Evolutionary conservation across 116 monocot species (phyloP).

Genomic region (Phalaenopsis hybrid): DNA sequence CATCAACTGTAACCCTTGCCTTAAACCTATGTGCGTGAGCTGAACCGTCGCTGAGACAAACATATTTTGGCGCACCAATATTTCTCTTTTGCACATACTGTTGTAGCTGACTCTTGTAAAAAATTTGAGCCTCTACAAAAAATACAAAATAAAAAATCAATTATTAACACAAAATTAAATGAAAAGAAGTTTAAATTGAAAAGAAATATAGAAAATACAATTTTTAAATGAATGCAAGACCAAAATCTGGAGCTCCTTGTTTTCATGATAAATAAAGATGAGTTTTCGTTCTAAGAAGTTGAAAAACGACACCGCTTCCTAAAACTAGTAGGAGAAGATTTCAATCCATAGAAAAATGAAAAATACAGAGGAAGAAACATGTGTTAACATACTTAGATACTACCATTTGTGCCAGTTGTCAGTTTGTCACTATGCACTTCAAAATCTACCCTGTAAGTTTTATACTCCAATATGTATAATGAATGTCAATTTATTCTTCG

Average conservation of each 20-base stretch:
- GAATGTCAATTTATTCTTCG: neutral
- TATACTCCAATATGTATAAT: neutral
- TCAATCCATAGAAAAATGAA: neutral
- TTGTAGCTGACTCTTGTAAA: constrained; percentile 49
- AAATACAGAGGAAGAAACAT: neutral
- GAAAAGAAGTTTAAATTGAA: neutral
- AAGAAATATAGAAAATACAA: neutral
- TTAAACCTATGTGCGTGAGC: constrained; percentile 33
- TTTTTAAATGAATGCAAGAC: neutral
- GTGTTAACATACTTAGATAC: neutral
- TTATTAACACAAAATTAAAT: neutral
- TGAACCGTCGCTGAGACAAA: constrained; percentile 21
- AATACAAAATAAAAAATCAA: neutral
- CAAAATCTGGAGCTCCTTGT: neutral
- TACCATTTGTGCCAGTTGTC: neutral
- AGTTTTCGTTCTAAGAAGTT: neutral
- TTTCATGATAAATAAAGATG: neutral
- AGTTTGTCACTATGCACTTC: neutral
- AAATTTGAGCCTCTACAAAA: constrained; percentile 27
- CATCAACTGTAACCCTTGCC: constrained; percentile 55
- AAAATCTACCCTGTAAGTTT: neutral
- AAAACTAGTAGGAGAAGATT: neutral
- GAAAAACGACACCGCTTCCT: neutral
- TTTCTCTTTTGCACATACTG: constrained; percentile 42
- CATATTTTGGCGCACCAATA: constrained; percentile 32